Evolutionary conservation across 2,329 filamentous ascomycete species (phyloP).

Genomic region (Calonectria pseudoreteaudii): DNA sequence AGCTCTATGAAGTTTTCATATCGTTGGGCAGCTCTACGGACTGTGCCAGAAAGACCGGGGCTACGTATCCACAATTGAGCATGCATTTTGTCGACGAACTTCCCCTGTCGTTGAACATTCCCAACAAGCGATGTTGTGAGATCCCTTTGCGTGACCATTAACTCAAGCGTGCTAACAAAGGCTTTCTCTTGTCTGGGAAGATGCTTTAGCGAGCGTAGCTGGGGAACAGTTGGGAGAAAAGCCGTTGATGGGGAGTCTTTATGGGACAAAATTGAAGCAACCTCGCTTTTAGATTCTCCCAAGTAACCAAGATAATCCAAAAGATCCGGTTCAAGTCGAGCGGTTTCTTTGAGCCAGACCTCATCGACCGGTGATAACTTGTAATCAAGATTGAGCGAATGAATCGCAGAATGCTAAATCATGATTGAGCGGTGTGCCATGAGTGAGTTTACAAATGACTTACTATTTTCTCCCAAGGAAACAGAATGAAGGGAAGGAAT

Average conservation of each 20-base stretch:
- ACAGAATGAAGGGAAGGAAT: background rate
- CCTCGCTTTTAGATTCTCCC: background rate
- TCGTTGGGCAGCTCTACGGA: background rate
- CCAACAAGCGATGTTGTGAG: background rate
- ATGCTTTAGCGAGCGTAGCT: background rate
- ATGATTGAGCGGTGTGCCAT: background rate
- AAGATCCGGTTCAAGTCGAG: background rate
- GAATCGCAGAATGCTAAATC: background rate
- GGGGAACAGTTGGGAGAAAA: background rate
- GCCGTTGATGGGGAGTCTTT: background rate
- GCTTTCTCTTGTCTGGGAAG: background rate
- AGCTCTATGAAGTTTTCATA: background rate
- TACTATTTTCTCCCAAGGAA: background rate
- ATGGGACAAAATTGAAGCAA: background rate
- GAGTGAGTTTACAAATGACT: background rate
- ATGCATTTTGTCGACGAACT: conserved; percentile 2
- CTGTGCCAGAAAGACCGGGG: background rate
- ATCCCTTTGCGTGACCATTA: background rate
- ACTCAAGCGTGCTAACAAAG: background rate
- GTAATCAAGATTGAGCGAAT: background rate
- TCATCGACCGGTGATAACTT: background rate
- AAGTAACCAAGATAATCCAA: background rate
- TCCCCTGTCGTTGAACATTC: background rate
- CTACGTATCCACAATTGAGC: background rate
- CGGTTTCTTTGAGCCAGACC: background rate